Conservation (phyloP, 148 eudicot genomes). For the Silene conica region DNA sequence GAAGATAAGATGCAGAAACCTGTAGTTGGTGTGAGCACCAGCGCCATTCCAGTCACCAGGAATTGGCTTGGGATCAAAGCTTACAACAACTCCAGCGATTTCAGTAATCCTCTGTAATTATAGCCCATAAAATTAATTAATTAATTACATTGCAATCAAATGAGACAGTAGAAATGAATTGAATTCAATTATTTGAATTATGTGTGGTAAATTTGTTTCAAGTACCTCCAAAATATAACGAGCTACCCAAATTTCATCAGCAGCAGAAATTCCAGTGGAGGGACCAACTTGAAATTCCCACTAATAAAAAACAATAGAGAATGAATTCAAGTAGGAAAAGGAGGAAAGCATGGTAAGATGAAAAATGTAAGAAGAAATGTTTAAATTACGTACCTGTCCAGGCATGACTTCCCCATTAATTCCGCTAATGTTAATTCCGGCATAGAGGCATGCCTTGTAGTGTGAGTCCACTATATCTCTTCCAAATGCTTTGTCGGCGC, state of each 20-base stretch:
- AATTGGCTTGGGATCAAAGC: slow-evolving; percentile 57
- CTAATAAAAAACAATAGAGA: slow-evolving; percentile 15
- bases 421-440: slow-evolving; percentile 55
- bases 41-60: slow-evolving; percentile 82
- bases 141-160: too few species aligned
- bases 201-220: neutral
- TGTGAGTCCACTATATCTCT: slow-evolving; percentile 56
- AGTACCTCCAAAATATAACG: slow-evolving; percentile 56
- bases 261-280: slow-evolving; percentile 54
- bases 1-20: slow-evolving; percentile 30
- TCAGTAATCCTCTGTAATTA: slow-evolving; percentile 49
- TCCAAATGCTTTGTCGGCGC: slow-evolving; percentile 63
- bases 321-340: too few species aligned
- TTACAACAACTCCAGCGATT: slow-evolving; percentile 44
- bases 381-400: slow-evolving; percentile 46
- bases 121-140: too few species aligned
- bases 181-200: neutral
- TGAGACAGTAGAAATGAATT: neutral
- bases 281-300: slow-evolving; percentile 72
- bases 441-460: slow-evolving; percentile 55
- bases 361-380: too few species aligned
- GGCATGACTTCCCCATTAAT: slow-evolving; percentile 68
- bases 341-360: too few species aligned
- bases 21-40: slow-evolving; percentile 76
- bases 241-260: slow-evolving; percentile 54